A percentile compares a stretch with the other conserved stretches of the same genome.
Evolutionary conservation across 2,329 filamentous ascomycete genomes (phyloP).

Genomic region (Phialophora verrucosa): DNA sequence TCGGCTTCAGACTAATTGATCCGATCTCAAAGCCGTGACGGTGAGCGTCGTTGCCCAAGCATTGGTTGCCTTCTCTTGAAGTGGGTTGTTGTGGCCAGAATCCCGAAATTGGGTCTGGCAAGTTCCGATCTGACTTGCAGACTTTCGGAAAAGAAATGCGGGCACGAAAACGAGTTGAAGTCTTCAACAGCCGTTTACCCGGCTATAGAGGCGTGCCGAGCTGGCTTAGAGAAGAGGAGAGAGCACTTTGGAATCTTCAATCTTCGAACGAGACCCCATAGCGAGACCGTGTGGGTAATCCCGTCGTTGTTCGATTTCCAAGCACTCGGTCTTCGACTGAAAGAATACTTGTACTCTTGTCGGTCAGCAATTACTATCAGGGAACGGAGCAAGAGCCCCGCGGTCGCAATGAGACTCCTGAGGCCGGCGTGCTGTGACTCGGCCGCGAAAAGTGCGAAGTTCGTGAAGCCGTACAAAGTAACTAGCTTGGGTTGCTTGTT

Average conservation of each 20-base stretch:
- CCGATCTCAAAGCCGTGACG: background rate
- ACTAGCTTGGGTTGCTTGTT: background rate
- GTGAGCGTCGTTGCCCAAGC: background rate
- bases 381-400: background rate
- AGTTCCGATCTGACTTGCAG: conserved; percentile 5
- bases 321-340: background rate
- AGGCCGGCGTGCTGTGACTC: background rate
- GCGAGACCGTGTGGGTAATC: background rate
- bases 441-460: background rate
- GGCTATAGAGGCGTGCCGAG: background rate
- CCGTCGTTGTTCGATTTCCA: background rate
- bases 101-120: background rate
- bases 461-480: conserved; percentile 3
- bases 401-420: background rate
- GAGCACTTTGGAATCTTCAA: background rate
- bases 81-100: background rate
- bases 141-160: background rate
- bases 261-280: background rate
- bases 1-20: background rate
- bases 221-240: background rate
- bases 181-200: background rate
- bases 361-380: background rate
- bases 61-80: background rate
- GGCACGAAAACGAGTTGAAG: background rate
- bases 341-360: background rate